Evolutionary conservation across 495 filamentous ascomycete species (phyloP).

Genomic region (Trichoderma reesei): DNA sequence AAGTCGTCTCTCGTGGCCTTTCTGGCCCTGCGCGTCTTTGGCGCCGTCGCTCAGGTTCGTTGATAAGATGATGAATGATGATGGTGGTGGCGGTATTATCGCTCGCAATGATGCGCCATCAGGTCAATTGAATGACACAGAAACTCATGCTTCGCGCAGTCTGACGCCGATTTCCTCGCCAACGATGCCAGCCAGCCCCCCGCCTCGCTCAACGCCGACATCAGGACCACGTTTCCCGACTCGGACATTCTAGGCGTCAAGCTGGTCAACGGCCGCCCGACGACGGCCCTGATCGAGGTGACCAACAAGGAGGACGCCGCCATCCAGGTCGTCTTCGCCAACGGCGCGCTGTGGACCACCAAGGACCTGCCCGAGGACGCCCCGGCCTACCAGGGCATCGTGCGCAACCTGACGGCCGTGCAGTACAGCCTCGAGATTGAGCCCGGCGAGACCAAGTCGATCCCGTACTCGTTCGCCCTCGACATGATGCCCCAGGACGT

Average conservation of each 20-base stretch:
- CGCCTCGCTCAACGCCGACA: constrained; percentile 51
- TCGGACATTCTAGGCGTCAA: constrained; percentile 92
- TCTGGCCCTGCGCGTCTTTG: constrained; percentile 7
- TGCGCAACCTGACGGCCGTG: constrained; percentile 76
- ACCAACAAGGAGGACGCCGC: constrained; percentile 74
- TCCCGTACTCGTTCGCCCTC: constrained; percentile 76
- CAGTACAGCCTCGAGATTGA: constrained; percentile 67
- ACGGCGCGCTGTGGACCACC: constrained; percentile 61
- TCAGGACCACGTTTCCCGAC: constrained; percentile 72
- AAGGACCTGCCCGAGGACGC: constrained; percentile 36
- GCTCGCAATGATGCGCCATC: background rate
- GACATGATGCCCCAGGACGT: constrained; percentile 93
- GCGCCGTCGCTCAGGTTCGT: constrained; percentile 2
- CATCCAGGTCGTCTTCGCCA: constrained; percentile 65
- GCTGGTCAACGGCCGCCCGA: constrained; percentile 87
- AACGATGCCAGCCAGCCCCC: background rate
- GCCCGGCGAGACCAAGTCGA: constrained; percentile 61
- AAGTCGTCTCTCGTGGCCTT: constrained; percentile 10
- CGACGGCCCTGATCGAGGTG: constrained; percentile 68
- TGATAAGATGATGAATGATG: background rate
- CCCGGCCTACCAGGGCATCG: constrained; percentile 43
- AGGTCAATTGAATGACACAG: too few species aligned
- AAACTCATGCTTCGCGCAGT: background rate
- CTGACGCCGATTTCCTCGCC: background rate
- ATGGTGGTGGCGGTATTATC: too few species aligned